Evolutionary conservation across 2,329 filamentous ascomycete species (phyloP), one percentile per base, ranked within the genome.

Genomic region (Taxawa tesnikishii): DNA sequence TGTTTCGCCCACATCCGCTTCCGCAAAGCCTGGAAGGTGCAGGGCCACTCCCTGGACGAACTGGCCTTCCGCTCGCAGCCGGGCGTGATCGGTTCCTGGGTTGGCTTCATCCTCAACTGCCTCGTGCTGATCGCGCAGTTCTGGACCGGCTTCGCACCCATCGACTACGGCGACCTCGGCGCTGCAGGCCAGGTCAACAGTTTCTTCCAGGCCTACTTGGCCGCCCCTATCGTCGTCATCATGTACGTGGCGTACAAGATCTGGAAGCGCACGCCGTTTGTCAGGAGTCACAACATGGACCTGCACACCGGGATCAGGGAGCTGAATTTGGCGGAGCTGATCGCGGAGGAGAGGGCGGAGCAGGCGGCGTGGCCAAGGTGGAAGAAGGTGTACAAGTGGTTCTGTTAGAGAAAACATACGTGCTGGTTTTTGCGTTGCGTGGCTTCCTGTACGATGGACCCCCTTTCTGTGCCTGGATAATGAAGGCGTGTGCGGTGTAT

Each of bases 221-320:
- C 78, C 4, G 73, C 73, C 2, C 80, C 81, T 10, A 73, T 38
- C 42, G 70, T 83, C 15, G 43, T 75, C 12, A 43, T 65, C 24
- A 81, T 79, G 54, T 93, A 82, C 53, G 27, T 83, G 8, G 63
- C 55, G 0, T 88, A 93, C 58, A 93, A 93, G 59, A 11, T 90
- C 19, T 79, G 65, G 55, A 82, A 73, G 51, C 67, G 66, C 35
- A 92, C 85, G 2, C 60, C 65, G 2, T 65, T 83, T 36, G 67
- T 94, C 26, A 65, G 68, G 12, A 58, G 70, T 19, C 63, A 68
- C 31, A 79, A 92, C 40, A 92, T 94, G 76, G 87, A 94, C 56
- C 60, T 94, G 40, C 73, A 79, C 38, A 93, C 85, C 0, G 88
- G 88, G 3, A 74, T 85, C 16, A 68, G 87, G 15, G 84, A 94